Evolutionary conservation across 495 filamentous ascomycete species (phyloP).

Genomic region (Aspergillus conjunctus): DNA sequence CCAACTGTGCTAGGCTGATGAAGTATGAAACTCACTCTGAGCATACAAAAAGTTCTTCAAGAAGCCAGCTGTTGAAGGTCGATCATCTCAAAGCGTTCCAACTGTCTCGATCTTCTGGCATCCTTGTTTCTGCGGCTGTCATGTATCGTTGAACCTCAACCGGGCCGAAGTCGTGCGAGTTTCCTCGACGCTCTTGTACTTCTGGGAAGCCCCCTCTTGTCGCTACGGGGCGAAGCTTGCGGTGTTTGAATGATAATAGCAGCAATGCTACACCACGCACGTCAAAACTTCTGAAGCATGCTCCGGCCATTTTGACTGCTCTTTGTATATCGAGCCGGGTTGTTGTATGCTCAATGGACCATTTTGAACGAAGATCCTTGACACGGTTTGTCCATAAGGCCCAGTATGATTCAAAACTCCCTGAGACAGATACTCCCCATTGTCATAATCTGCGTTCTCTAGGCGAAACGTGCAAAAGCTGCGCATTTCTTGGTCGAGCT

Average conservation of each 20-base stretch:
- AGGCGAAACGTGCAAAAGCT: not conserved
- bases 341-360: slow-evolving; percentile 12
- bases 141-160: slow-evolving; percentile 13
- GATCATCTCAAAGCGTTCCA: slow-evolving; percentile 9
- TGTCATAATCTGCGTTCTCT: slow-evolving; percentile 11
- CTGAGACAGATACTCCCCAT: slow-evolving; percentile 18
- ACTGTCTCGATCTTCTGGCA: slow-evolving; percentile 4
- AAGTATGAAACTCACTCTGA: too few species aligned
- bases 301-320: slow-evolving; percentile 4
- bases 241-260: slow-evolving; percentile 17
- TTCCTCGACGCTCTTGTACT: slow-evolving; percentile 11
- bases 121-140: slow-evolving; percentile 10
- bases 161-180: slow-evolving; percentile 8
- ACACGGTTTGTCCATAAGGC: slow-evolving; percentile 14
- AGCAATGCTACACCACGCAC: slow-evolving; percentile 14
- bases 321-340: slow-evolving; percentile 10
- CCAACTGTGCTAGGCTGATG: too few species aligned
- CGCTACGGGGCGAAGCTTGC: slow-evolving; percentile 10
- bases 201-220: not conserved
- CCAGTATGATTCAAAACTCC: slow-evolving; percentile 15
- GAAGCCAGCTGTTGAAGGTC: not conserved
- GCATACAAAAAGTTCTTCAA: slow-evolving; percentile 5
- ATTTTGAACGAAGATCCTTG: slow-evolving; percentile 3
- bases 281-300: slow-evolving; percentile 15
- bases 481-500: slow-evolving; percentile 10